Conservation (phyloP, 2,329 filamentous ascomycete species). For the Ceratocystis destructans region DNA sequence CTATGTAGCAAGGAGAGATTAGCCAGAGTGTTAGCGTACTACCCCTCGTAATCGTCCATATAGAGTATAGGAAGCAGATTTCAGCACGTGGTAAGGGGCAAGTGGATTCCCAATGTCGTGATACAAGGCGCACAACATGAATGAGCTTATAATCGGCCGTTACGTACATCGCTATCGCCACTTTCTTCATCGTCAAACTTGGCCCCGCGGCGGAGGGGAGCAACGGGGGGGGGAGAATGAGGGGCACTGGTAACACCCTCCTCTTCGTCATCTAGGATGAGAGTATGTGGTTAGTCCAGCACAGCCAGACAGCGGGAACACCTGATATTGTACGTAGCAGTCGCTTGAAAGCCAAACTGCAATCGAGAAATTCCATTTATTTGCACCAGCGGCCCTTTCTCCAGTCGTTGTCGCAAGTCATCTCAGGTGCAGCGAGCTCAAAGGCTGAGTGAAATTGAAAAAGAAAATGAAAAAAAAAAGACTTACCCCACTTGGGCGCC, state of each 20-base stretch:
- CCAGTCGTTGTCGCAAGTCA: slow-evolving; percentile 8
- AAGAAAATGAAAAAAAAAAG: neutral
- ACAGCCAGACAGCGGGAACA: neutral
- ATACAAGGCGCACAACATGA: neutral
- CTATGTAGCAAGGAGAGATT: slow-evolving; percentile 31
- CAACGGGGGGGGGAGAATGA: slow-evolving; percentile 26
- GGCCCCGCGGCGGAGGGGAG: slow-evolving; percentile 31
- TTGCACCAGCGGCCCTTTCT: neutral
- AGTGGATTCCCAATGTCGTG: neutral
- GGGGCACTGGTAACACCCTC: slow-evolving; percentile 28
- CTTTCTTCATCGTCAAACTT: slow-evolving; percentile 88
- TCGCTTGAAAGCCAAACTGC: neutral
- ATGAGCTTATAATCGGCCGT: neutral
- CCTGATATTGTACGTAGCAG: neutral
- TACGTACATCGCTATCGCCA: slow-evolving; percentile 60
- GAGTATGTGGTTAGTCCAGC: neutral
- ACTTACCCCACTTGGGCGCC: slow-evolving; percentile 34
- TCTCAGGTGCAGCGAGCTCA: slow-evolving; percentile 8
- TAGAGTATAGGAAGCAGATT: neutral
- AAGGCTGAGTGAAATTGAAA: neutral
- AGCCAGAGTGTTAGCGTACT: neutral
- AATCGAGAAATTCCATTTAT: neutral
- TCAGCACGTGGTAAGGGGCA: neutral
- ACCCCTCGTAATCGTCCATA: neutral
- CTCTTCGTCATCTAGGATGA: slow-evolving; percentile 29